A percentile compares a stretch with the other conserved stretches of the same genome.
Evolutionary conservation across 1,284 basidiomycete genomes (phyloP).

Genomic region (Microbotryomycetes sp.): DNA sequence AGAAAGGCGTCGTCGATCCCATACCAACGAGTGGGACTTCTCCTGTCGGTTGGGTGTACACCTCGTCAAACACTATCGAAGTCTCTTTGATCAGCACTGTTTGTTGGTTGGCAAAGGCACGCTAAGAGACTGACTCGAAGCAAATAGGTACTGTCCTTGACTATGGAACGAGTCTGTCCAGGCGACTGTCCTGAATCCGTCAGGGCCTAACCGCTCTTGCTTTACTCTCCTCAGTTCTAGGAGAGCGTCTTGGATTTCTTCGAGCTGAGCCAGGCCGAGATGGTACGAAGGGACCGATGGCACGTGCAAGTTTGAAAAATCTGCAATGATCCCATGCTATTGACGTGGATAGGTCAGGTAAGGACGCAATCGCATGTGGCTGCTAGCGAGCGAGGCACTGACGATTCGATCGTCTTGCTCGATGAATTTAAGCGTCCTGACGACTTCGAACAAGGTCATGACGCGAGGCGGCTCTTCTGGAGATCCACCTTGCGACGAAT

Average conservation of each 20-base stretch:
- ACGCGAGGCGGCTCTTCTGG: slow-evolving; percentile 33
- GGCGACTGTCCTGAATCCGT: slow-evolving; percentile 39
- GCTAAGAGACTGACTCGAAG: slow-evolving; percentile 29
- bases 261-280: slow-evolving; percentile 44
- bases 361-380: too few species aligned
- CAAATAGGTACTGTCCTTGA: slow-evolving; percentile 42
- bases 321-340: slow-evolving; percentile 43
- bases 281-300: slow-evolving; percentile 39
- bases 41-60: slow-evolving; percentile 44
- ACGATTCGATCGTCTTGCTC: slow-evolving; percentile 40
- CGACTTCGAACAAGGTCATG: slow-evolving; percentile 43
- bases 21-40: slow-evolving; percentile 43
- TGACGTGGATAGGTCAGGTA: too few species aligned
- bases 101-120: too few species aligned
- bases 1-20: slow-evolving; percentile 37
- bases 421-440: slow-evolving; percentile 42
- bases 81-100: too few species aligned
- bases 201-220: slow-evolving; percentile 36
- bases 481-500: slow-evolving; percentile 19
- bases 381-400: too few species aligned
- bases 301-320: slow-evolving; percentile 41
- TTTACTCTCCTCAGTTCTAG: slow-evolving; percentile 42
- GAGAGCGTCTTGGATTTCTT: slow-evolving; percentile 43
- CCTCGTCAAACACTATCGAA: slow-evolving; percentile 41
- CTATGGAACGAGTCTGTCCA: slow-evolving; percentile 43